These are phyloP conservation scores for Russula griseocarnosa DNA, from an alignment of 768 basidiomycete genomes.

Conservation along the genomic window DNA sequence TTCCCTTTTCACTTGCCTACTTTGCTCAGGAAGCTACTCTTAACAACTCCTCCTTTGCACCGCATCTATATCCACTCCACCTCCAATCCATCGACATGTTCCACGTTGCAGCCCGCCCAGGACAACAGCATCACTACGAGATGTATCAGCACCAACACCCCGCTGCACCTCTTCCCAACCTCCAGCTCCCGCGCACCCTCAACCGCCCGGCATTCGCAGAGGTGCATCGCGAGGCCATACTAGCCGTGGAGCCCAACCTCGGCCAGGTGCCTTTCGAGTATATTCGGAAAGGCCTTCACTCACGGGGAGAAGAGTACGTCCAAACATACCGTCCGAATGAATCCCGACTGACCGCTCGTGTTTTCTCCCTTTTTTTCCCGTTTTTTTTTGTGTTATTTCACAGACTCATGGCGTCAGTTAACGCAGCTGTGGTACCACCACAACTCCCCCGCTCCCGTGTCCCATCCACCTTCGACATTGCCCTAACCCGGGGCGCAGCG, in stretches of 20 bases:
- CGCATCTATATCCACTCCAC: neutral
- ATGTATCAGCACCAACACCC: slow-evolving; percentile 28
- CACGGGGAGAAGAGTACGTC: slow-evolving; percentile 45
- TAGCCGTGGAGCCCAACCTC: slow-evolving; percentile 51
- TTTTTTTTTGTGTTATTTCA: neutral
- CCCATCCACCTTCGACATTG: slow-evolving; percentile 25
- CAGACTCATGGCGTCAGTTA: slow-evolving; percentile 27
- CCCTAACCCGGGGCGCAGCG: slow-evolving; percentile 6
- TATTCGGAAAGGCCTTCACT: slow-evolving; percentile 49
- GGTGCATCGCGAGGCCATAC: slow-evolving; percentile 52
- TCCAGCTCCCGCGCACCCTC: slow-evolving; percentile 72
- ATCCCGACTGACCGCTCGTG: neutral
- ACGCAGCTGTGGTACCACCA: slow-evolving; percentile 16
- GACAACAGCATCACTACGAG: slow-evolving; percentile 21
- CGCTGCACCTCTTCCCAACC: slow-evolving; percentile 35
- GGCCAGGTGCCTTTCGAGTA: slow-evolving; percentile 57
- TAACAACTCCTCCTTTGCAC: neutral
- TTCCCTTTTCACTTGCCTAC: slow-evolving; percentile 7
- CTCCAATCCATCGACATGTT: slow-evolving; percentile 19
- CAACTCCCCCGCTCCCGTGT: slow-evolving; percentile 26
- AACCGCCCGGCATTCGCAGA: slow-evolving; percentile 56
- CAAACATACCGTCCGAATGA: neutral
- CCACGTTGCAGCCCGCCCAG: slow-evolving; percentile 25
- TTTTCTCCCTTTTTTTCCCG: neutral
- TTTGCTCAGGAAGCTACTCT: slow-evolving; percentile 28